Percentiles rank a stretch among this genome's conserved stretches.
Conservation (phyloP, 2,329 filamentous ascomycete species). For the Aspergillus fructus region DNA sequence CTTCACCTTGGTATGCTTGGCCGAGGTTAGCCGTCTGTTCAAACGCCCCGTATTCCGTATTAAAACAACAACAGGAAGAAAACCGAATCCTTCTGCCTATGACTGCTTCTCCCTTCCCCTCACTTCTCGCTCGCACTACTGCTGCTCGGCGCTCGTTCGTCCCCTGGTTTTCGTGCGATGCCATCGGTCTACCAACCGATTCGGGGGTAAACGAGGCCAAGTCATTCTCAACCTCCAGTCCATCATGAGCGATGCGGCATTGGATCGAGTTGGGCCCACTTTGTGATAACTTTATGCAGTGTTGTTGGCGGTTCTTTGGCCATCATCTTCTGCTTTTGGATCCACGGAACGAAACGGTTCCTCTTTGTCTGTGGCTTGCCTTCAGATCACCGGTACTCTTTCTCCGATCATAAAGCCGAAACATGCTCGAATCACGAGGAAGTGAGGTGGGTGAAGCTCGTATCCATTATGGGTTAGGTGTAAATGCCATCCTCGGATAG, state of each 20-base stretch:
- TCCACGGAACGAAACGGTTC: neutral
- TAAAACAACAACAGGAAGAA: neutral
- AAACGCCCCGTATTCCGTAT: neutral
- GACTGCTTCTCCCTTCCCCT: neutral
- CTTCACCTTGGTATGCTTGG: neutral
- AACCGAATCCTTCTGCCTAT: neutral
- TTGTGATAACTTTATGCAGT: conserved; percentile 1
- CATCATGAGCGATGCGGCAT: no score
- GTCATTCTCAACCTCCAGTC: neutral
- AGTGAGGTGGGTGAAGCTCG: neutral
- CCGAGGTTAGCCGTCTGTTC: neutral
- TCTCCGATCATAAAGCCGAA: neutral
- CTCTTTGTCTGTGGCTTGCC: neutral
- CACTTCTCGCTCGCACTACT: neutral
- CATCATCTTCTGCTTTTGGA: neutral
- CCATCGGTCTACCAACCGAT: conserved; percentile 12
- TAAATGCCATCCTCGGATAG: neutral
- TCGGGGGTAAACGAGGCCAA: conserved; percentile 7
- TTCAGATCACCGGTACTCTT: neutral
- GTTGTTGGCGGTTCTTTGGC: neutral
- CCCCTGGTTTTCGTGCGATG: conserved; percentile 3
- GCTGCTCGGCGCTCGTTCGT: neutral
- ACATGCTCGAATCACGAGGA: neutral
- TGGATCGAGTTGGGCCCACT: neutral
- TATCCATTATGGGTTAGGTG: conserved; percentile 1